Conservation (phyloP, 257 asterid species). For the Lycium barbarum region DNA sequence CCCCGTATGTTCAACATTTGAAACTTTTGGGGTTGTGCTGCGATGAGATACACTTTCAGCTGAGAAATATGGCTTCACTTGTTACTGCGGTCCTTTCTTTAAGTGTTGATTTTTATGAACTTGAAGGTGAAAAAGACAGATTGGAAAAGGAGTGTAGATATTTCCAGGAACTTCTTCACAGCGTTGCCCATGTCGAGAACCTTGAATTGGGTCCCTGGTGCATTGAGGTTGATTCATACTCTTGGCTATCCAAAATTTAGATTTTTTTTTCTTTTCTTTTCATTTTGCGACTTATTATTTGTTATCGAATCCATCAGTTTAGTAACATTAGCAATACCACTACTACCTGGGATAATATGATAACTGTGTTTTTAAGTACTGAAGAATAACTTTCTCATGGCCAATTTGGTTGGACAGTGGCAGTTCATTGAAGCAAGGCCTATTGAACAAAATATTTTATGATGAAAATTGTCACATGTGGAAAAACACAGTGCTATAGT, state of each 20-base stretch:
- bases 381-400: not conserved
- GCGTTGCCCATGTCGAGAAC: not conserved
- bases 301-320: not conserved
- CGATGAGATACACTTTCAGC: not conserved
- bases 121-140: not conserved
- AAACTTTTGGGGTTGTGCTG: not conserved
- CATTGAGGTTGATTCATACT: not conserved
- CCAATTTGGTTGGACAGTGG: not conserved
- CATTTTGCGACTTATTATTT: not conserved
- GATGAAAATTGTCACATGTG: not conserved
- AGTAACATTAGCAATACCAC: not conserved
- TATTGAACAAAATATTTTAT: not conserved
- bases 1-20: not conserved
- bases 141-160: not conserved
- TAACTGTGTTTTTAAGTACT: not conserved
- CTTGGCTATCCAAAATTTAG: not conserved
- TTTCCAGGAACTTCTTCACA: not conserved
- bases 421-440: not conserved
- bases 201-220: constrained; percentile 19
- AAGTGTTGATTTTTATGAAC: not conserved
- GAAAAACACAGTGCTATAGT: not conserved
- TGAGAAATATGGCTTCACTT: not conserved
- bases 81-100: not conserved
- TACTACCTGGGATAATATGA: not conserved
- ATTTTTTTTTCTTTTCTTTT: not conserved